Evolutionary conservation across 2,329 filamentous ascomycete species (phyloP).

Genomic region (Alternaria triticina): DNA sequence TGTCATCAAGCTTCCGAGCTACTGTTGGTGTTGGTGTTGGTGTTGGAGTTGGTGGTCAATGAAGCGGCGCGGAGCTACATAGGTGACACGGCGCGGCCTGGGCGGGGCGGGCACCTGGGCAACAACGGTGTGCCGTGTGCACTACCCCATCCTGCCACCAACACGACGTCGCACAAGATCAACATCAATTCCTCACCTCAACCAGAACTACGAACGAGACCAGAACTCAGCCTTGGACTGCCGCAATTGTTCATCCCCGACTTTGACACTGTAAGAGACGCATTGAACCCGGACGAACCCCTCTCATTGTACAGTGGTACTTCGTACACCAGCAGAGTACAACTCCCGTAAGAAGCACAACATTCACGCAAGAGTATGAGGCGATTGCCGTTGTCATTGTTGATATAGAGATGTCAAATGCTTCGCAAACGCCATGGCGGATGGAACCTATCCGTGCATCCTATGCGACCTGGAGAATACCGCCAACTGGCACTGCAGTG

Average conservation of each 20-base stretch:
- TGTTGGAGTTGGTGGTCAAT: not conserved
- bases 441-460: not conserved
- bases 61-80: not conserved
- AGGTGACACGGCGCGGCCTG: not conserved
- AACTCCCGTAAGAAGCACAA: not conserved
- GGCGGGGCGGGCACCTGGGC: not conserved
- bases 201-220: not conserved
- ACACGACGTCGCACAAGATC: not conserved
- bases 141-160: not conserved
- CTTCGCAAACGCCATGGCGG: not conserved
- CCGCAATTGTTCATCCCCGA: not conserved
- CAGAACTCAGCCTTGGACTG: not conserved
- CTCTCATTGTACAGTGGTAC: not conserved
- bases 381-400: not conserved
- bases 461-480: not conserved
- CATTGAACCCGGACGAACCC: not conserved
- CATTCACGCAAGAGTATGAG: not conserved
- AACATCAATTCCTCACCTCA: not conserved
- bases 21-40: not conserved
- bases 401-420: not conserved
- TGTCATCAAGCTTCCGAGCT: conserved; percentile 2
- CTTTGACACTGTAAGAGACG: not conserved
- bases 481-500: not conserved
- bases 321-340: not conserved
- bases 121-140: not conserved